Percentiles rank a stretch among this genome's conserved stretches.
phyloP scores from a whole-genome alignment of 768 basidiomycete genomes.

The Postia placenta region DNA sequence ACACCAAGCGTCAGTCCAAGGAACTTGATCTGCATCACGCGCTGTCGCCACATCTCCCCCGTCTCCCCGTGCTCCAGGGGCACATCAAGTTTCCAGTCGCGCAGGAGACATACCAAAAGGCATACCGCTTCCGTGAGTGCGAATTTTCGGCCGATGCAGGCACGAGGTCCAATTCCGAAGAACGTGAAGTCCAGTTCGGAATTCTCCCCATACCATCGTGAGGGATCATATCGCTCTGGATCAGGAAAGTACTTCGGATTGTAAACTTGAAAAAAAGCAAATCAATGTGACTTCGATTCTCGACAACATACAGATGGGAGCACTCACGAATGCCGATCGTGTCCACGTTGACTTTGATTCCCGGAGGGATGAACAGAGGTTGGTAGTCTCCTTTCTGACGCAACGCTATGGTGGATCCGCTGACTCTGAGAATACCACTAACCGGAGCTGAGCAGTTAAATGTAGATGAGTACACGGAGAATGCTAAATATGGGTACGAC shows the following conservation, averaged over 20 bases:
- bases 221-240: conserved; percentile 21
- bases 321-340: conserved; percentile 21
- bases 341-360: conserved; percentile 17
- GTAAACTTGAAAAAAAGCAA: conserved; percentile 12
- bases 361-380: conserved; percentile 13
- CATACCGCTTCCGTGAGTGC: conserved; percentile 21
- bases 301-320: not conserved
- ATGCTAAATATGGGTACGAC: not conserved
- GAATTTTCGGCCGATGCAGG: conserved; percentile 27
- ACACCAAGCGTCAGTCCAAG: conserved; percentile 16
- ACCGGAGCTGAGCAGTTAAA: not conserved
- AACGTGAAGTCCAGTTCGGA: conserved; percentile 11
- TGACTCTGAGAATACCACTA: conserved; percentile 3
- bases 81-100: conserved; percentile 25
- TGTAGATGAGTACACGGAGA: no score
- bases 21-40: conserved; percentile 15
- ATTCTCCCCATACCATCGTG: conserved; percentile 21
- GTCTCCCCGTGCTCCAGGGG: conserved; percentile 19
- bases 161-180: conserved; percentile 25
- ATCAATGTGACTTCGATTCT: not conserved
- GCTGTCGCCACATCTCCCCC: conserved; percentile 15
- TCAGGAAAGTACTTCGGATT: conserved; percentile 21
- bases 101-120: conserved; percentile 21
- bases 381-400: not conserved
- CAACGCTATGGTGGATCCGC: conserved; percentile 1